Conservation (phyloP, 2,329 filamentous ascomycete species). For the Endoconidiophora polonica region DNA sequence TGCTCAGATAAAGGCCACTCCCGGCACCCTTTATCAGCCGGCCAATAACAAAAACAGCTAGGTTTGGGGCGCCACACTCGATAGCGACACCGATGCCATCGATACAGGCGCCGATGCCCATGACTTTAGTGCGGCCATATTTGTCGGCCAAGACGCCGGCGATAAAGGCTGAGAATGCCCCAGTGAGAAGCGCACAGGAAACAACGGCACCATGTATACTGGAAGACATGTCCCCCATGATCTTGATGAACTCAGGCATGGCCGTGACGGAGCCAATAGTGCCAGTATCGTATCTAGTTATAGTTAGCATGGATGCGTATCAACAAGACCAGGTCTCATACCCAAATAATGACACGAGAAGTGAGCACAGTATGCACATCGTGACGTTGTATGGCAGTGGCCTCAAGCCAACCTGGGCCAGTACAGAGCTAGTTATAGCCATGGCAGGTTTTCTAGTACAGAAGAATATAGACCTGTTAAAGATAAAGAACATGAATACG, state of each 20-base stretch:
- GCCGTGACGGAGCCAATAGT: constrained; percentile 42
- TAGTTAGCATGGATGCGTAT: background rate
- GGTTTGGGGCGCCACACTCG: constrained; percentile 19
- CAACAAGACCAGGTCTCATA: constrained; percentile 9
- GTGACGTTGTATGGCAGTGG: constrained; percentile 17
- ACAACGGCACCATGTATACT: constrained; percentile 42
- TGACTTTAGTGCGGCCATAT: constrained; percentile 35
- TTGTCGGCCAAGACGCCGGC: constrained; percentile 36
- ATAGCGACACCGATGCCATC: constrained; percentile 36
- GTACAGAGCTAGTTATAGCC: background rate
- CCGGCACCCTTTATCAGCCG: constrained; percentile 39
- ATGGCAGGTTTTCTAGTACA: background rate
- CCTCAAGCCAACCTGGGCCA: constrained; percentile 1
- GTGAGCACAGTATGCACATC: constrained; percentile 19
- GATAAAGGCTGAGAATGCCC: constrained; percentile 40
- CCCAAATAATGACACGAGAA: constrained; percentile 21
- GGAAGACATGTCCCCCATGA: constrained; percentile 35
- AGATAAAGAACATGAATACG: too few relatives aligned
- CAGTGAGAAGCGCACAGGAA: constrained; percentile 41
- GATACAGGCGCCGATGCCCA: constrained; percentile 33
- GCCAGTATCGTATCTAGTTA: constrained; percentile 25
- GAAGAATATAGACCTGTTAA: too few relatives aligned
- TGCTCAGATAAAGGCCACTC: constrained; percentile 38
- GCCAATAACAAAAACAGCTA: constrained; percentile 38
- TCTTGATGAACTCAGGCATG: constrained; percentile 34